A percentile compares a stretch with the other conserved stretches of the same genome.
Evolutionary conservation across 345 rosid genomes (phyloP).

Genomic region (Acer negundo): DNA sequence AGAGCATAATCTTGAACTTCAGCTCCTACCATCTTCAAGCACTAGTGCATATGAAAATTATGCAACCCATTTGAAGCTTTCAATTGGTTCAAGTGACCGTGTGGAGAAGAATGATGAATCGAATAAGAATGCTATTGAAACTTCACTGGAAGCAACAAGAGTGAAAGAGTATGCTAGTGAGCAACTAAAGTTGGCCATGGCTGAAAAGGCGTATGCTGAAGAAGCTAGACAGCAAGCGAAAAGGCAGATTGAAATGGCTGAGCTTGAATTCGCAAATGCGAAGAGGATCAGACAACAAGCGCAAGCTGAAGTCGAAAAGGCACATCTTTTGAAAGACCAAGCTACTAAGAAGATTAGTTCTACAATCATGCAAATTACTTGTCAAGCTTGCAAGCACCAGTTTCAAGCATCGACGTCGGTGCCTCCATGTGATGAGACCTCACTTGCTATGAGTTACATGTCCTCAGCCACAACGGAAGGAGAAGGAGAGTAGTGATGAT

Average conservation of each 20-base stretch:
- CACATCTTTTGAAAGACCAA: constrained; percentile 61
- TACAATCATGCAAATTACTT: constrained; percentile 68
- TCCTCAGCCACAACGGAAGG: constrained; percentile 83
- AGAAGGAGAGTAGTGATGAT: constrained; percentile 35
- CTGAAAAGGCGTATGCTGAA: constrained; percentile 70
- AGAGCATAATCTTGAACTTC: constrained; percentile 68
- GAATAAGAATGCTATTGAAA: constrained; percentile 9
- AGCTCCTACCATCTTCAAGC: constrained; percentile 54
- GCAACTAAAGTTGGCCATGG: constrained; percentile 57
- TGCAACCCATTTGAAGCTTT: constrained; percentile 61
- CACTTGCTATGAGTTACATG: constrained; percentile 76
- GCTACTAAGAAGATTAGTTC: constrained; percentile 69
- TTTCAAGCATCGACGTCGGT: constrained; percentile 45
- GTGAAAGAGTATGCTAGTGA: constrained; percentile 55
- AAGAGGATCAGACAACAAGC: constrained; percentile 77
- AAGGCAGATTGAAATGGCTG: constrained; percentile 76
- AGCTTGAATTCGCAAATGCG: constrained; percentile 67
- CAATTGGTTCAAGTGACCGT: constrained; percentile 48
- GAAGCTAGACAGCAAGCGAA: constrained; percentile 69
- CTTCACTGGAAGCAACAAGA: constrained; percentile 31
- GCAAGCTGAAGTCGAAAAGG: constrained; percentile 66
- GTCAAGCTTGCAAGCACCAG: constrained; percentile 71
- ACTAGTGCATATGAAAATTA: constrained; percentile 31
- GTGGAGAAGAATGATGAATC: constrained; percentile 12
- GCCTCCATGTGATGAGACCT: constrained; percentile 62